Base-by-base conservation (phyloP, 257 asterid genomes). In the Przewalskia tangutica region DNA sequence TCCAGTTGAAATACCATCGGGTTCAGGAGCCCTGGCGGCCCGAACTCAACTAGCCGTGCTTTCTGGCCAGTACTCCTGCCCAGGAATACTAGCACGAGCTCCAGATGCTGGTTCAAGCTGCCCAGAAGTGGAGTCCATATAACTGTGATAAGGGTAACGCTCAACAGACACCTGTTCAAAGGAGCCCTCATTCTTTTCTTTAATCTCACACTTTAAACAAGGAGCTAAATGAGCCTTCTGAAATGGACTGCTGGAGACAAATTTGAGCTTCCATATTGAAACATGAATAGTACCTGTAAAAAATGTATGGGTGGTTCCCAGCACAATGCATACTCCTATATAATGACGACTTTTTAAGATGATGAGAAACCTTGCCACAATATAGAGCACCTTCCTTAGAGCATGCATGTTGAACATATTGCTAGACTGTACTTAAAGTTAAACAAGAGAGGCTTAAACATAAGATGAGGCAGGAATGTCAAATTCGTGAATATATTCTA, bases 61-160 rank as follows among this genome's bases (percentile, higher is more conserved):
- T 88, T 95, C 98, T 20, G 98, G 98, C 98, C 98, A 95, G 84
- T 88, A 91, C 54, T 93, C 98, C 77, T 88, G 92, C 16, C 93
- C 90, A 3, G 98, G 98, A 82, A 93, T 93, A 84, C 91, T 88
- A 77, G 98, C 98, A 76, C 98, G 98, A 60, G 98, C 98, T 44
- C 98, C 98, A 77, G 98, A 95, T 80, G 98, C 97, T 7, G 98
- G 98, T 85, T 95, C 98, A 12, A 95, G 84, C 88, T 92, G 92
- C 18, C 98, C 98, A 13, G 98, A 95, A 0, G 97, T 93, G 48
- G 98, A 93, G 91, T 95, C 98, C 90, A 93, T 84, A 58, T 93
- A 95, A 84, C 90, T 88, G 82, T 90, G 90, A 85, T 95, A 95
- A 50, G 98, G 98, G 40, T 66, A 51, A 13, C 92, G 95, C 88